Evolutionary conservation across 768 basidiomycete species (phyloP).

Genomic region (Leccinum uliginosum): DNA sequence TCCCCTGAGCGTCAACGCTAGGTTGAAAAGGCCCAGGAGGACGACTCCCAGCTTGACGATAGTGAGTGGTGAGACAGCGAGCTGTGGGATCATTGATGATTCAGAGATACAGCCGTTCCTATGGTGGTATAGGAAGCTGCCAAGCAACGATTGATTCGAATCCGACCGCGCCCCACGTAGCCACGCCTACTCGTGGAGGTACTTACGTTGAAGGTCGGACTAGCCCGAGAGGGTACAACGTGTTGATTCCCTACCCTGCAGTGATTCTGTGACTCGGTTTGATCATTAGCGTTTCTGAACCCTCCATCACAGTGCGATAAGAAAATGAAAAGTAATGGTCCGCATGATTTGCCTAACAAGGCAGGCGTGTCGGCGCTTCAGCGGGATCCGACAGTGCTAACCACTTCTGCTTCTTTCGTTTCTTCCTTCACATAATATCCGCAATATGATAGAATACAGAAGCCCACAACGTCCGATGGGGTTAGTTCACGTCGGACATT

Average conservation of each 20-base stretch:
- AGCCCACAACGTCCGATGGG: background rate
- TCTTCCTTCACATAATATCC: background rate
- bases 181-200: background rate
- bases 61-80: conserved; percentile 9
- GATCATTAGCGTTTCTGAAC: background rate
- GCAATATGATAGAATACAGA: background rate
- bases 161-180: background rate
- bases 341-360: background rate
- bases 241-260: background rate
- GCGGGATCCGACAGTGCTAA: background rate
- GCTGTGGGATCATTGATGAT: background rate
- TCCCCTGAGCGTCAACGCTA: conserved; percentile 7
- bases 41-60: conserved; percentile 19
- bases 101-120: background rate
- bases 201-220: background rate
- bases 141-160: background rate
- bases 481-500: background rate
- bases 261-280: background rate
- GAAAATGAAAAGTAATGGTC: background rate
- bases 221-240: background rate
- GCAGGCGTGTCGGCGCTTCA: background rate
- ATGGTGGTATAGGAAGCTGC: background rate
- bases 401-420: background rate
- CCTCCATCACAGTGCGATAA: no score
- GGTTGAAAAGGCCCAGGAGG: conserved; percentile 18